Conservation (phyloP, 208 protist species). For the Trypanosoma cruzi region DNA sequence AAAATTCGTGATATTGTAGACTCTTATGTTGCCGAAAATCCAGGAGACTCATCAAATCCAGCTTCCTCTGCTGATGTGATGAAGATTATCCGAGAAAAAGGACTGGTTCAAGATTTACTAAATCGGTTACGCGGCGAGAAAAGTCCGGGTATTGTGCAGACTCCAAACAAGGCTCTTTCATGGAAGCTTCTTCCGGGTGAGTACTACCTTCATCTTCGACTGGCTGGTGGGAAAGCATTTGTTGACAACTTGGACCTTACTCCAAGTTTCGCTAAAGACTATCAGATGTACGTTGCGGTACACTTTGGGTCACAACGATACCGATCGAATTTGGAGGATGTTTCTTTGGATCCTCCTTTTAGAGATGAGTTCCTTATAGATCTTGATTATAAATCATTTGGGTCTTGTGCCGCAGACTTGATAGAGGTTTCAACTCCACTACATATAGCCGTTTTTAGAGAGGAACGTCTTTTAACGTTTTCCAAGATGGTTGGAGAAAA, state of each 20-base stretch:
- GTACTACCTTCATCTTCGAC: conserved; percentile 79
- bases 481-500: conserved; percentile 88
- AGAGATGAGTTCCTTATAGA: conserved; percentile 91
- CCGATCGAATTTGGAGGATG: conserved; percentile 42
- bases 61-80: conserved; percentile 77
- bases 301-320: conserved; percentile 92
- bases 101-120: conserved; percentile 80
- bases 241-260: conserved; percentile 88
- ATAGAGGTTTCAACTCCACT: conserved; percentile 84
- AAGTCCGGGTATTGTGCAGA: background rate
- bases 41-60: conserved; percentile 27
- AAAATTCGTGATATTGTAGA: conserved; percentile 90
- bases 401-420: conserved; percentile 54
- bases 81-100: conserved; percentile 82
- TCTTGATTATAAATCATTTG: conserved; percentile 78
- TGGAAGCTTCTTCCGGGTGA: conserved; percentile 35
- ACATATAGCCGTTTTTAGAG: conserved; percentile 83
- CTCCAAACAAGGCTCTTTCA: conserved; percentile 5
- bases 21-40: conserved; percentile 77
- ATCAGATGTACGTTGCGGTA: conserved; percentile 63
- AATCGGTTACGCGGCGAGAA: conserved; percentile 40
- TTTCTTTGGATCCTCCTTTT: conserved; percentile 69
- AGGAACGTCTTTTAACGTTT: conserved; percentile 54
- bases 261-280: conserved; percentile 30
- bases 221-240: conserved; percentile 89